Conservation (phyloP, 306 rosid genomes). For the Sechiopsis laciniata region DNA sequence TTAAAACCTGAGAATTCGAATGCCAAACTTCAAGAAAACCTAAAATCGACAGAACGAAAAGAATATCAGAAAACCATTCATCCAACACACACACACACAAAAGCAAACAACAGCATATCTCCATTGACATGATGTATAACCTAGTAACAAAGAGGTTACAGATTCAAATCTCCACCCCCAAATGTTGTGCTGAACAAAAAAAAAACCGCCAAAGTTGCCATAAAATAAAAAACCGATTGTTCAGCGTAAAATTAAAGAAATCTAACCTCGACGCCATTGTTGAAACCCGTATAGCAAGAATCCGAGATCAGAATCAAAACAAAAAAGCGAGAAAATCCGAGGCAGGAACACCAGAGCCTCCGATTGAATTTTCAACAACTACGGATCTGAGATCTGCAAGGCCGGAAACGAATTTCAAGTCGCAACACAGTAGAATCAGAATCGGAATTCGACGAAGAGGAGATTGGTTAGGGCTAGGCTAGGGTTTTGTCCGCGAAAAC, state of each 20-base stretch:
- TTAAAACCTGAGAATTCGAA: neutral
- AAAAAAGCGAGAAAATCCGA: neutral
- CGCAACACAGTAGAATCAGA: constrained; percentile 25
- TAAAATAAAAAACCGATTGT: neutral
- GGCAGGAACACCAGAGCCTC: neutral
- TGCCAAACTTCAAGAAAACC: constrained; percentile 7
- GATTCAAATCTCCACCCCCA: no score
- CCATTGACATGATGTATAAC: no score
- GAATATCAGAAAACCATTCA: neutral
- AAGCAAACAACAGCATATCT: no score
- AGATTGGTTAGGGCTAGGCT: constrained; percentile 28
- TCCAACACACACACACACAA: neutral
- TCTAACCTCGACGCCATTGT: constrained; percentile 27
- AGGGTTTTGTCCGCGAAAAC: constrained; percentile 57
- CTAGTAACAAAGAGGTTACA: no score
- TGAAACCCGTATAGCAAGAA: neutral
- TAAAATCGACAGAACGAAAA: neutral
- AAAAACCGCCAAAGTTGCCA: constrained; percentile 18
- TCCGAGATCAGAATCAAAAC: neutral
- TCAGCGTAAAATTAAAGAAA: constrained; percentile 9
- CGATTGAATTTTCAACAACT: constrained; percentile 26
- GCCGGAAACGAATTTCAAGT: constrained; percentile 21
- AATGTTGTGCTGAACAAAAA: neutral
- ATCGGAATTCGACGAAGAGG: constrained; percentile 7
- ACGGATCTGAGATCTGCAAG: constrained; percentile 45